Evolutionary conservation across 192 early-diverging fungal genomes (phyloP).

Genomic region (Entrophospora sp.): DNA sequence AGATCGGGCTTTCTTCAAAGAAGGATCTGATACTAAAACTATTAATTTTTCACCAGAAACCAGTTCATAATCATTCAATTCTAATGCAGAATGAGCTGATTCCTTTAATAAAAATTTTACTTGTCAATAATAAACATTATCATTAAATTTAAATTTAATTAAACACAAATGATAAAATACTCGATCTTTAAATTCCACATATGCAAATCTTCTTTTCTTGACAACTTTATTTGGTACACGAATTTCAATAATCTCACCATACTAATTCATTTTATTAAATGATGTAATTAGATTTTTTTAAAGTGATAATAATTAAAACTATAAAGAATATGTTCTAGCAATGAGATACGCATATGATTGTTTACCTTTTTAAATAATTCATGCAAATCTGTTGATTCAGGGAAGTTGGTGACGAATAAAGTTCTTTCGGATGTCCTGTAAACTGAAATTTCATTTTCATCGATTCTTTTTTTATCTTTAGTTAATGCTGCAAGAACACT

Average conservation of each 20-base stretch:
- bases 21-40: slow-evolving; percentile 1
- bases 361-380: slow-evolving; percentile 4
- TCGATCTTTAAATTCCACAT: slow-evolving; percentile 6
- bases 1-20: background rate
- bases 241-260: slow-evolving; percentile 7
- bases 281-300: too few relatives aligned
- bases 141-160: background rate
- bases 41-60: background rate
- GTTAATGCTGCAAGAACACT: slow-evolving; percentile 4
- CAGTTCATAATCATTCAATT: background rate
- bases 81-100: background rate
- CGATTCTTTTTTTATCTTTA: slow-evolving; percentile 13
- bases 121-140: background rate
- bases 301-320: too few relatives aligned
- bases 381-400: background rate
- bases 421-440: background rate
- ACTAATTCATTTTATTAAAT: too few relatives aligned
- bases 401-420: slow-evolving; percentile 8
- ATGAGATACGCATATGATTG: background rate
- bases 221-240: background rate
- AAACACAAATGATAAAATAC: background rate
- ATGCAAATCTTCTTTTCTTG: background rate
- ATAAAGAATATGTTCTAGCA: background rate
- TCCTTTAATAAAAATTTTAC: background rate
- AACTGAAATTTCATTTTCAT: slow-evolving; percentile 1